Evolutionary conservation across 1,284 basidiomycete species (phyloP).

Genomic region (Ganoderma leucocontextum): DNA sequence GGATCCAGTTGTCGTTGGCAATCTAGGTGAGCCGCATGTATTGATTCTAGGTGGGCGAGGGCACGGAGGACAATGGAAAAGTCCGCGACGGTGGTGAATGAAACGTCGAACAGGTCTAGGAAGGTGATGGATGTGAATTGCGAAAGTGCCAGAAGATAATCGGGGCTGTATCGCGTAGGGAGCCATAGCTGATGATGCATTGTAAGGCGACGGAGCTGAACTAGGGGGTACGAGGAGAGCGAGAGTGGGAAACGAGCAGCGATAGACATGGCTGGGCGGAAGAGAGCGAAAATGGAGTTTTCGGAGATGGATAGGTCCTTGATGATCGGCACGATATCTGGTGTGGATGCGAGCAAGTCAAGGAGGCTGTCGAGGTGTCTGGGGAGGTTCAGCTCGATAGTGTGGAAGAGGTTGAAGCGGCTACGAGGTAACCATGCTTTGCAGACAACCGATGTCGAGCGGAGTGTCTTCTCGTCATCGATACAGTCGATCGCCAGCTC

Average conservation of each 20-base stretch:
- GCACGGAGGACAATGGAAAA: slow-evolving; percentile 26
- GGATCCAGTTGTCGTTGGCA: slow-evolving; percentile 21
- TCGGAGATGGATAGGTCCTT: slow-evolving; percentile 30
- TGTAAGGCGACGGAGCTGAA: slow-evolving; percentile 12
- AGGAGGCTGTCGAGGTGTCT: slow-evolving; percentile 19
- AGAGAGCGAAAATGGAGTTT: slow-evolving; percentile 24
- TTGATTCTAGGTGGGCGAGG: slow-evolving; percentile 10
- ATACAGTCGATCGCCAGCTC: slow-evolving; percentile 33
- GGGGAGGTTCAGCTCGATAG: slow-evolving; percentile 22
- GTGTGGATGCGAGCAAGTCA: slow-evolving; percentile 18
- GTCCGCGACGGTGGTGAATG: slow-evolving; percentile 27
- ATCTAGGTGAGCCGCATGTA: slow-evolving; percentile 21
- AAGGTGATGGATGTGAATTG: slow-evolving; percentile 24
- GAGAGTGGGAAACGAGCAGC: slow-evolving; percentile 22
- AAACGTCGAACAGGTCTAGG: slow-evolving; percentile 26
- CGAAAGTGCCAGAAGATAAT: slow-evolving; percentile 21
- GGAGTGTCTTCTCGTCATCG: slow-evolving; percentile 26
- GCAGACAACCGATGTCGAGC: slow-evolving; percentile 28
- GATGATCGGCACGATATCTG: slow-evolving; percentile 24
- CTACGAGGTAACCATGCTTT: slow-evolving; percentile 29
- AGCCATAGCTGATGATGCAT: slow-evolving; percentile 27
- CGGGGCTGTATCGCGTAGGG: slow-evolving; percentile 24
- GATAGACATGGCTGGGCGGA: slow-evolving; percentile 24
- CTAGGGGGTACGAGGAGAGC: slow-evolving; percentile 9
- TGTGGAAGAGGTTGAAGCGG: slow-evolving; percentile 33